phyloP scores from a whole-genome alignment of 192 early-diverging fungal genomes.

The Linnemannia exigua region DNA sequence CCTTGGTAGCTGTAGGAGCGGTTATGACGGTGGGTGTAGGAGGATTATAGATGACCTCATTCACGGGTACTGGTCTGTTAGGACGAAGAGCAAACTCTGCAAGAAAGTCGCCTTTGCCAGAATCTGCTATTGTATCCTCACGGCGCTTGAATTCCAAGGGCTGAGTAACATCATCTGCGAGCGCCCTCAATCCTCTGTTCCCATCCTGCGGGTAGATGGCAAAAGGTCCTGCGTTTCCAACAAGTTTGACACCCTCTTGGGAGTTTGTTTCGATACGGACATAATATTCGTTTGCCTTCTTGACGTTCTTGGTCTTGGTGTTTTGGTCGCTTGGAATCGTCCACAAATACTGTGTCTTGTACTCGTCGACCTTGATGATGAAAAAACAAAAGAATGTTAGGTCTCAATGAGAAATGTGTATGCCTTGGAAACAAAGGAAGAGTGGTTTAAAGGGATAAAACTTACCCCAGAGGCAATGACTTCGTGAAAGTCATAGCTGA shows the following conservation, averaged over 20 bases:
- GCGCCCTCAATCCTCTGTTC: not conserved
- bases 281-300: slow-evolving; percentile 30
- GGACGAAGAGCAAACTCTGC: slow-evolving; percentile 25
- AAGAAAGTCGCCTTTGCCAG: not conserved
- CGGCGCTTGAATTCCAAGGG: slow-evolving; percentile 11
- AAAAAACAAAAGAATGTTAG: not conserved
- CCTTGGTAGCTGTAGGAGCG: not conserved
- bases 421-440: not conserved
- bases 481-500: slow-evolving; percentile 38
- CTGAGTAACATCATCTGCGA: not conserved
- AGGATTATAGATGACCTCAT: not conserved
- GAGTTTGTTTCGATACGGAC: slow-evolving; percentile 36
- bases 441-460: not conserved
- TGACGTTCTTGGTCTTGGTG: slow-evolving; percentile 12
- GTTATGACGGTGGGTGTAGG: not conserved
- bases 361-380: slow-evolving; percentile 26
- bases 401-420: no score
- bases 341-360: slow-evolving; percentile 29
- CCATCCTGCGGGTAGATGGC: slow-evolving; percentile 15
- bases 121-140: not conserved
- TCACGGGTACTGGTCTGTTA: not conserved
- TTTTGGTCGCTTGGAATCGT: slow-evolving; percentile 28
- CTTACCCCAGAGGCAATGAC: slow-evolving; percentile 43
- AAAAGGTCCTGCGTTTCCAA: slow-evolving; percentile 40
- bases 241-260: slow-evolving; percentile 25